A percentile compares a stretch with the other conserved stretches of the same genome.
phyloP scores from a whole-genome alignment of 129 eudicot genomes.

The sunflower (Helianthus annuus) region DNA sequence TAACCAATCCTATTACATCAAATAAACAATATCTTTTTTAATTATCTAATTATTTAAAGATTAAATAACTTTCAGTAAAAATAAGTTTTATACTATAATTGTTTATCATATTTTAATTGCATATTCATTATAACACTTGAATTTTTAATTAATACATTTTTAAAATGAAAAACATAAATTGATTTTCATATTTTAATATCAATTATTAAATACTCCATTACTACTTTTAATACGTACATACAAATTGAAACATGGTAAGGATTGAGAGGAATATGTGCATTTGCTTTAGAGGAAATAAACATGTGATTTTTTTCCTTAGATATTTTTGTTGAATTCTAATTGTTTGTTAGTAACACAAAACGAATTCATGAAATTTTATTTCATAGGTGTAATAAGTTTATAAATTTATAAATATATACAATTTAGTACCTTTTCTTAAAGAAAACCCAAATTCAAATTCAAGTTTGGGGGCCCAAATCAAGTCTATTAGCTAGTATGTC shows the following conservation, averaged over 20 bases:
- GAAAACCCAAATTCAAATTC: not conserved
- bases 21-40: not conserved
- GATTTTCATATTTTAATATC: too few relatives aligned
- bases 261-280: not conserved
- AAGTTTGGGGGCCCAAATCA: not conserved
- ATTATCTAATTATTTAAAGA: not conserved
- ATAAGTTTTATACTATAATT: not conserved
- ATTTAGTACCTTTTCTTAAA: too few relatives aligned
- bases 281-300: not conserved
- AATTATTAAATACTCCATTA: too few relatives aligned
- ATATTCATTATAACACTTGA: not conserved
- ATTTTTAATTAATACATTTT: not conserved
- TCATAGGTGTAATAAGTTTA: too few relatives aligned
- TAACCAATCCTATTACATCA: constrained; percentile 10
- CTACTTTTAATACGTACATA: too few relatives aligned
- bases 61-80: not conserved
- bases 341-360: too few relatives aligned
- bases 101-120: too few relatives aligned
- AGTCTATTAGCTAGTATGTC: too few relatives aligned
- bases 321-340: not conserved
- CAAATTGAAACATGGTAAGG: too few relatives aligned
- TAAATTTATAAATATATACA: too few relatives aligned
- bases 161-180: too few relatives aligned
- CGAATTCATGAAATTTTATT: too few relatives aligned
- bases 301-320: not conserved